Evolutionary conservation across 257 asterid species (phyloP), one percentile per base, ranked within the genome.

Genomic region (Marsdenia floribunda): DNA sequence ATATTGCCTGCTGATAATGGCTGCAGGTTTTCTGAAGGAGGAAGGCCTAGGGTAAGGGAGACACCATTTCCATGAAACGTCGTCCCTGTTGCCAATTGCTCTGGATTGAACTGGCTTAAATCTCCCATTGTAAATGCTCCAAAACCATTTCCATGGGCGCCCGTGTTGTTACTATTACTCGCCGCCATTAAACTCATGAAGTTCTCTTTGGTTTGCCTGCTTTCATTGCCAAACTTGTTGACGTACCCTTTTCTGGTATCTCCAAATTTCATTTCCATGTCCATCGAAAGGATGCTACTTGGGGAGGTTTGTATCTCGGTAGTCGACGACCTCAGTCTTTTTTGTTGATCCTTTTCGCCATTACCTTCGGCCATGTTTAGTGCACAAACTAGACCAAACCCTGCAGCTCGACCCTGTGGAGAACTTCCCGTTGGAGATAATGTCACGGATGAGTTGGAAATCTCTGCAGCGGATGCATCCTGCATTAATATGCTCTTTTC

Each of bases 41-140:
- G 93, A 10, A 87, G 87, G 37, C 79, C 91, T 1, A 91, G 90
- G 44, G 91, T 81, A 26, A 84, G 85, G n/a, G 85, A 84, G 21
- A 84, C 87, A 10, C 82, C 81, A 53, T 76, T 81, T 42, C 85
- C 85, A 53, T 78, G 79, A 74, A 76, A 84, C 26, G 61, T 65
- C 5, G 83, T 46, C 21, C 66, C 72, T 6, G 83, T 46, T 21
- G 87, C 57, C 68, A 81, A 67, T 52, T 78, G 81, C 40, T 81
- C 83, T 57, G 82, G 82, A 77, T 80, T 76, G 60, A 84, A 84
- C 72, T 80, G 70, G 37, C 83, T 83, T 18, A 82, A 75, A 21
- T 81, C 83, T 69, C 83, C 86, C 52, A 79, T 49, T 12, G 75
- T 59, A 19, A 68, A 73, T 33, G 64, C 76, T 14, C 81, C 80